phyloP scores from a whole-genome alignment of 108 stramenopile genomes.

The Stephanodiscus triporus region DNA sequence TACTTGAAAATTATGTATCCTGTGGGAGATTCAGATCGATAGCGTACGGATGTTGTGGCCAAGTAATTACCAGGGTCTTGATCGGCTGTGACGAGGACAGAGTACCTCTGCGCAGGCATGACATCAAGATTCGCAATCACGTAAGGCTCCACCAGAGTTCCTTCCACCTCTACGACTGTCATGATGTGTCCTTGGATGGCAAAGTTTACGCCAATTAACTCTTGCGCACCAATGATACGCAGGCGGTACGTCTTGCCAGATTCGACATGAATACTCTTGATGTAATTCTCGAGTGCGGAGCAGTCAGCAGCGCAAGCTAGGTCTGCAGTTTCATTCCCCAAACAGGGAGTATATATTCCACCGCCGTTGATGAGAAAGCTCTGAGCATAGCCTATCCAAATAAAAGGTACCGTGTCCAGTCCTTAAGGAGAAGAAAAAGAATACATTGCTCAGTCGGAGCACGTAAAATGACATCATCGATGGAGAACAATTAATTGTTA shows the following conservation, averaged over 20 bases:
- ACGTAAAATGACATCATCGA: not conserved
- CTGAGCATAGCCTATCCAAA: slow-evolving; percentile 53
- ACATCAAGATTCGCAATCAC: slow-evolving; percentile 39
- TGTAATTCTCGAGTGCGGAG: slow-evolving; percentile 32
- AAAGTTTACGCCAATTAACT: slow-evolving; percentile 43
- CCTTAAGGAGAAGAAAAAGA: slow-evolving; percentile 10
- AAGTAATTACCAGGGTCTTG: slow-evolving; percentile 42
- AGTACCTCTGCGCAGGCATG: slow-evolving; percentile 45
- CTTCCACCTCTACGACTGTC: slow-evolving; percentile 56
- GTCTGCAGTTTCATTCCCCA: slow-evolving; percentile 10
- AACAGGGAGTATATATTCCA: slow-evolving; percentile 25
- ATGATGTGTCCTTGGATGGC: slow-evolving; percentile 45
- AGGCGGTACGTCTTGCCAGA: slow-evolving; percentile 50
- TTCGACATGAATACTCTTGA: slow-evolving; percentile 46
- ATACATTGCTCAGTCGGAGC: not conserved
- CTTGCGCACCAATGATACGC: slow-evolving; percentile 31
- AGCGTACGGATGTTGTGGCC: slow-evolving; percentile 42
- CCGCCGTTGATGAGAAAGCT: slow-evolving; percentile 48
- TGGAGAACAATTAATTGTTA: not conserved
- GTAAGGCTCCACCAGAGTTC: slow-evolving; percentile 46
- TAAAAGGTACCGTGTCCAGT: slow-evolving; percentile 44
- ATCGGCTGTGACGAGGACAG: slow-evolving; percentile 41
- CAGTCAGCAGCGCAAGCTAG: slow-evolving; percentile 26
- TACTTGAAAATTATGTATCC: slow-evolving; percentile 34
- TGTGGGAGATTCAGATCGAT: slow-evolving; percentile 11